Evolutionary conservation across 2,329 filamentous ascomycete genomes (phyloP), one percentile per base, ranked within the genome.

Genomic region (Ascocoryne sarcoides): DNA sequence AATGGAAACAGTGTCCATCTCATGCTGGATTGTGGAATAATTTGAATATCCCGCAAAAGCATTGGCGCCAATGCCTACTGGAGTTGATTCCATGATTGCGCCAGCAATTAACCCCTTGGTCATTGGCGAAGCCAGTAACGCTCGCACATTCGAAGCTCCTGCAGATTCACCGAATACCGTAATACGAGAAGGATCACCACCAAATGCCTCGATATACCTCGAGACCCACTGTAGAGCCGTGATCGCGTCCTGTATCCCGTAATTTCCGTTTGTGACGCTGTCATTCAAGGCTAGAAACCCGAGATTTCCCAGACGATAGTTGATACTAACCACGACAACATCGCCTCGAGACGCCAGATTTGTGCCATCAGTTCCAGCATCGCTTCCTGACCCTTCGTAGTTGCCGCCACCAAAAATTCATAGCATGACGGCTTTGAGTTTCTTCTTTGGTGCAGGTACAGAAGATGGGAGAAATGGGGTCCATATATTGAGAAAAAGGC

Each of bases 401-500:
- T 42, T 73, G 71, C 2, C 45, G 10, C 45, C 45, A 5, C 45
- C 45, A 21, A 39, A 41, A 4, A 47, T 47, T 19, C 36, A 47
- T 5, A 47, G 35, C 23, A 47, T 39, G 10, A 47, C 45, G 20
- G 45, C 33, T 68, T 70, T 5, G 16, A 39, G 34, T 5, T 38
- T 36, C 14, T 38, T 41, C 8, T 37, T 42, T 3, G 10, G 14
- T 10, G 38, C 2, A 5, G 20, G 28, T 12, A 16, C 10, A 17
- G 9, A n/a, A 26, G 32, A 30, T 21, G 36, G 36, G 31, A 45
- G 34, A 0, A 63, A 59, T 0, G 79, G 77, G 4, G 76, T 67
- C 32, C 73, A 66, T 3, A 82, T 67, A 37, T 67, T 70, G 42
- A 42, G 44, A 35, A 16, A 77, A 34, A 82, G 59, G 55, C 82